Percentiles rank a stretch among this genome's conserved stretches.
Evolutionary conservation across 2,329 filamentous ascomycete species (phyloP).

Genomic region (Monosporascus sp.): DNA sequence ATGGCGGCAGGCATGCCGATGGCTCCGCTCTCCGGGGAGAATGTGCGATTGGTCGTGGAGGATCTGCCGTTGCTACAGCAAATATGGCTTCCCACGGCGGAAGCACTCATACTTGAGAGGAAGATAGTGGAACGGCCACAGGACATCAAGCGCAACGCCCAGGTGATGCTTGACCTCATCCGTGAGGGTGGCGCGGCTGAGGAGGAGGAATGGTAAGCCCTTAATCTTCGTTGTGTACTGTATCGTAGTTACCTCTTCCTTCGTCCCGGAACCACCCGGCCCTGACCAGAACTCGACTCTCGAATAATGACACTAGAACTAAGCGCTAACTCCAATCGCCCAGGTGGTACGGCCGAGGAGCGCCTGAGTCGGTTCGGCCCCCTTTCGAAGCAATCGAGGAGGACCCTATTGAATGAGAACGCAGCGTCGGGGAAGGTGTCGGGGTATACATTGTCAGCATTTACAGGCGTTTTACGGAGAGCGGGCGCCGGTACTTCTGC

Average conservation of each 20-base stretch:
- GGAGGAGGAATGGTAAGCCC: slow-evolving; percentile 53
- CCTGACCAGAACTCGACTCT: neutral
- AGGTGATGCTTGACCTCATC: slow-evolving; percentile 60
- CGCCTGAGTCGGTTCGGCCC: slow-evolving; percentile 50
- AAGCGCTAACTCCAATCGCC: neutral
- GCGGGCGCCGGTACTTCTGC: neutral
- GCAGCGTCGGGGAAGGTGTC: slow-evolving; percentile 7
- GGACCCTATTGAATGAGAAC: slow-evolving; percentile 36
- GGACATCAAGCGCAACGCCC: slow-evolving; percentile 59
- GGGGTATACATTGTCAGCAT: slow-evolving; percentile 17
- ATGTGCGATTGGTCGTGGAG: slow-evolving; percentile 44
- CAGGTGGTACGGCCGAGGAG: slow-evolving; percentile 46
- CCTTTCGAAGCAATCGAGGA: slow-evolving; percentile 47
- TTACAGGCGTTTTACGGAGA: slow-evolving; percentile 23
- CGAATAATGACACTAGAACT: neutral
- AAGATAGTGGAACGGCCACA: slow-evolving; percentile 52
- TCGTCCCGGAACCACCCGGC: no score
- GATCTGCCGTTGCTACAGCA: slow-evolving; percentile 55
- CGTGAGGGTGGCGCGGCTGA: slow-evolving; percentile 54
- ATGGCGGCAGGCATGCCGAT: slow-evolving; percentile 59
- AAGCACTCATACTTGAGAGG: slow-evolving; percentile 55
- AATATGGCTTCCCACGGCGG: slow-evolving; percentile 59
- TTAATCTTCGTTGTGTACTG: neutral
- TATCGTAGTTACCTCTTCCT: no score
- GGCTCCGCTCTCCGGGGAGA: slow-evolving; percentile 46